phyloP scores from a whole-genome alignment of 208 protist species.

The Strigomonas oncopelti region DNA sequence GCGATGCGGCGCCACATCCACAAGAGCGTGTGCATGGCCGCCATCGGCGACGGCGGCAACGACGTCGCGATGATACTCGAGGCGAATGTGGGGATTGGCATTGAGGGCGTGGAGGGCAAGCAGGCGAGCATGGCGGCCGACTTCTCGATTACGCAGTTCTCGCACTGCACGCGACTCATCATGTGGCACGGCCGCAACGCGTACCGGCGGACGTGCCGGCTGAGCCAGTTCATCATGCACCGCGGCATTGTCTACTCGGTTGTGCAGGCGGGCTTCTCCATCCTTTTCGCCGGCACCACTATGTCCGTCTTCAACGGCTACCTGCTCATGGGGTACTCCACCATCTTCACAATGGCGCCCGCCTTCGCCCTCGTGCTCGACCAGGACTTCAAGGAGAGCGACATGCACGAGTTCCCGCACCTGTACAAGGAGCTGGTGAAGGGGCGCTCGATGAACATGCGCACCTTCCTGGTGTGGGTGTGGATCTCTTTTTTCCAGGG shows the following conservation, averaged over 20 bases:
- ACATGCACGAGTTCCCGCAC: slow-evolving; percentile 95
- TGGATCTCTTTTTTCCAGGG: slow-evolving; percentile 88
- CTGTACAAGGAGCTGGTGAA: slow-evolving; percentile 97
- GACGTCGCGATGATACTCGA: slow-evolving; percentile 96
- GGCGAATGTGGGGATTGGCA: slow-evolving; percentile 96
- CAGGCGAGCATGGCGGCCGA: slow-evolving; percentile 98
- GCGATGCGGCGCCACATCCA: slow-evolving; percentile 64
- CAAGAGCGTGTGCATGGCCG: slow-evolving; percentile 67
- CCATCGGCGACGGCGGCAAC: slow-evolving; percentile 99
- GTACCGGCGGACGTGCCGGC: slow-evolving; percentile 88
- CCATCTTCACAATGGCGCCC: slow-evolving; percentile 97
- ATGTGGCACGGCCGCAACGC: slow-evolving; percentile 88
- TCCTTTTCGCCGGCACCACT: slow-evolving; percentile 96
- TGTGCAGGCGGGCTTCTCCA: slow-evolving; percentile 96
- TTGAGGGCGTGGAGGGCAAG: slow-evolving; percentile 97
- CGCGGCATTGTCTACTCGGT: slow-evolving; percentile 98
- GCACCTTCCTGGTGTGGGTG: slow-evolving; percentile 81
- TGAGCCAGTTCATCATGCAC: slow-evolving; percentile 98
- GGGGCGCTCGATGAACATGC: slow-evolving; percentile 85
- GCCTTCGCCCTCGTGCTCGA: slow-evolving; percentile 98
- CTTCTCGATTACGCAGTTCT: slow-evolving; percentile 97
- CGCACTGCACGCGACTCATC: slow-evolving; percentile 83
- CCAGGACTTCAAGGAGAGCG: slow-evolving; percentile 91
- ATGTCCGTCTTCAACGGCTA: slow-evolving; percentile 97
- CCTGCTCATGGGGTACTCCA: slow-evolving; percentile 96